Conservation (phyloP, 1,284 basidiomycete species). For the Cutaneotrichosporon mucoides region DNA sequence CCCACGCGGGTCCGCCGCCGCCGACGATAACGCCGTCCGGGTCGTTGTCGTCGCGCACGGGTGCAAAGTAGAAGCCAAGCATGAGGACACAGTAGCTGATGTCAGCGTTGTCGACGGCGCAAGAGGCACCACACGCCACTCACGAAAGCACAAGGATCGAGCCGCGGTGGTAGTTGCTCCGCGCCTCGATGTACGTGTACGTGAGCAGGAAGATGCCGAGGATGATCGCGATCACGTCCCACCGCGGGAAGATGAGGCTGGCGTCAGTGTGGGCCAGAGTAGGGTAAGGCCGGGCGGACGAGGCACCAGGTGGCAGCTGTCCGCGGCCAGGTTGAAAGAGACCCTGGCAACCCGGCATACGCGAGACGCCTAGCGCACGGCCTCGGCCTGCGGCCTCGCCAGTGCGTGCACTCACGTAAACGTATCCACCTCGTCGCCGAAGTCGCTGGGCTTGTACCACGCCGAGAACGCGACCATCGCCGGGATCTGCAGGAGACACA, state of each 20-base stretch:
- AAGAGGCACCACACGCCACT: constrained; percentile 16
- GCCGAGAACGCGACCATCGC: constrained; percentile 99
- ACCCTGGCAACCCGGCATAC: too few relatives aligned
- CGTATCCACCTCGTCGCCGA: constrained; percentile 76
- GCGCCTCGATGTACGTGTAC: constrained; percentile 98
- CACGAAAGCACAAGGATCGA: constrained; percentile 87
- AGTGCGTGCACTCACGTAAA: constrained; percentile 65
- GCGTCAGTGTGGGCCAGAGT: not conserved
- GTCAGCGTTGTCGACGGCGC: constrained; percentile 6
- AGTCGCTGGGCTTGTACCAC: constrained; percentile 76
- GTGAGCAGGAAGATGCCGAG: constrained; percentile 94
- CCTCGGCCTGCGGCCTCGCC: too few relatives aligned
- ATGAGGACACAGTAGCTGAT: constrained; percentile 70
- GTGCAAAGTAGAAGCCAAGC: constrained; percentile 76
- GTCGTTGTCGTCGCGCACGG: not conserved
- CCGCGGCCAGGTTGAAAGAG: too few relatives aligned
- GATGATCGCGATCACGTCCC: constrained; percentile 96
- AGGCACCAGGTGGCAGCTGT: too few relatives aligned
- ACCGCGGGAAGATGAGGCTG: constrained; percentile 95
- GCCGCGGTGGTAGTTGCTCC: constrained; percentile 93
- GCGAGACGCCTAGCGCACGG: too few relatives aligned
- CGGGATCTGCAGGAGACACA: constrained; percentile 95
- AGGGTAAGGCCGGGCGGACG: too few relatives aligned
- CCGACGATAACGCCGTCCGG: constrained; percentile 2
- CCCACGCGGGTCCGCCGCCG: not conserved